These are phyloP conservation scores for Tagetes erecta DNA, from an alignment of 129 eudicot species.

Conservation along the genomic window DNA sequence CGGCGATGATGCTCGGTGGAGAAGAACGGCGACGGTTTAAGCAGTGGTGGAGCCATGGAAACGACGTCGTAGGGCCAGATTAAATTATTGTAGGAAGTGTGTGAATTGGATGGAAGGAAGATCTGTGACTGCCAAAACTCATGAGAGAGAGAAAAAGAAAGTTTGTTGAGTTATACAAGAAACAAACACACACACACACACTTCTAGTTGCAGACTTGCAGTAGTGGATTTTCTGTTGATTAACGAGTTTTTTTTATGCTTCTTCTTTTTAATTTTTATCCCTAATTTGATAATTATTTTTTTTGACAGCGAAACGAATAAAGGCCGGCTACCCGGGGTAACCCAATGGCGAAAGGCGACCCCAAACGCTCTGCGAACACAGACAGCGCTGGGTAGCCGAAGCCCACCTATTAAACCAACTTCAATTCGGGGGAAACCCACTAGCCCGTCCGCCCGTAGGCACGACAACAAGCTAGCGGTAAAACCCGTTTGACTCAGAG, in stretches of 20 bases:
- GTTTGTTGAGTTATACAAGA: slow-evolving; percentile 10
- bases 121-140: slow-evolving; percentile 34
- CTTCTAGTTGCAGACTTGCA: background rate
- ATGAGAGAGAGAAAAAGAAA: slow-evolving; percentile 13
- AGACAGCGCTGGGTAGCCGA: too few species aligned
- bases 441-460: too few species aligned
- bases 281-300: too few species aligned
- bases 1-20: slow-evolving; percentile 32
- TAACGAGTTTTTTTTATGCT: slow-evolving; percentile 21
- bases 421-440: too few species aligned
- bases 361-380: too few species aligned
- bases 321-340: too few species aligned
- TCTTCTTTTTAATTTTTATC: background rate
- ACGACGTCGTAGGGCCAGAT: slow-evolving; percentile 34
- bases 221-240: slow-evolving; percentile 25
- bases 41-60: slow-evolving; percentile 39
- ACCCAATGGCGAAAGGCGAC: too few species aligned
- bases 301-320: too few species aligned
- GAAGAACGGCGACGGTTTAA: background rate
- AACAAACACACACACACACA: slow-evolving; percentile 12
- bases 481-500: too few species aligned
- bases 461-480: too few species aligned
- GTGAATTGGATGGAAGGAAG: slow-evolving; percentile 17
- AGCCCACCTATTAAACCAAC: too few species aligned
- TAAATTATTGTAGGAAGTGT: slow-evolving; percentile 23